phyloP scores from a whole-genome alignment of 2,329 filamentous ascomycete species.

The Colletotrichum sp. region DNA sequence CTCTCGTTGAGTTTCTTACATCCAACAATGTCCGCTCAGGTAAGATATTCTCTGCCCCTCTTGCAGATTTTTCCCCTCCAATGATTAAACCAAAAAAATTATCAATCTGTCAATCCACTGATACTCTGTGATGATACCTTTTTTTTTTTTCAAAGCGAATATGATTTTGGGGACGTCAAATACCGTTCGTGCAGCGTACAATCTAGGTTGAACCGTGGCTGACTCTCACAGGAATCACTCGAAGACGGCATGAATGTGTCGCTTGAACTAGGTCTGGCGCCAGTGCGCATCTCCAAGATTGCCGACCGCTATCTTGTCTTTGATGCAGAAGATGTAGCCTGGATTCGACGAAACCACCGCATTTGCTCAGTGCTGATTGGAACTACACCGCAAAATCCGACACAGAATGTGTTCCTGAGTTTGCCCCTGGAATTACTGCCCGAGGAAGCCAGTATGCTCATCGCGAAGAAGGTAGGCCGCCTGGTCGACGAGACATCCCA shows the following conservation, averaged over 20 bases:
- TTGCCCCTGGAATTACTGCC: slow-evolving; percentile 88
- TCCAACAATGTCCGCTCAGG: slow-evolving; percentile 5
- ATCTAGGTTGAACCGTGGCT: background rate
- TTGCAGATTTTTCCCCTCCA: slow-evolving; percentile 1
- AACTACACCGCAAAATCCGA: slow-evolving; percentile 87
- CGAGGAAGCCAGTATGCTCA: slow-evolving; percentile 84
- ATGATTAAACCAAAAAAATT: slow-evolving; percentile 52
- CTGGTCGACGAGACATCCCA: slow-evolving; percentile 79
- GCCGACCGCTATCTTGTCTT: slow-evolving; percentile 87
- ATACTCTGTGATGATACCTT: slow-evolving; percentile 46
- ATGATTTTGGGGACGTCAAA: background rate
- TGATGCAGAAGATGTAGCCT: slow-evolving; percentile 79
- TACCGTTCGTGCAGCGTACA: background rate
- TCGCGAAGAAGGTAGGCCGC: slow-evolving; percentile 77
- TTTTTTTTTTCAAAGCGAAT: slow-evolving; percentile 39
- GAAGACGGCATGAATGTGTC: background rate
- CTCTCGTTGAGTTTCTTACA: background rate
- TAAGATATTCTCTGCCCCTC: slow-evolving; percentile 16
- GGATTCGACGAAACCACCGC: slow-evolving; percentile 79
- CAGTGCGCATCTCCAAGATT: slow-evolving; percentile 81
- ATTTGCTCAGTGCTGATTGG: slow-evolving; percentile 88
- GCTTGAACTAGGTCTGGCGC: slow-evolving; percentile 34
- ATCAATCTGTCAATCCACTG: slow-evolving; percentile 66
- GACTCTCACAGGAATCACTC: background rate
- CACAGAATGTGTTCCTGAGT: slow-evolving; percentile 93